These are phyloP conservation scores for Mycena sp. DNA, from an alignment of 1,284 basidiomycete species.

Conservation along the genomic window DNA sequence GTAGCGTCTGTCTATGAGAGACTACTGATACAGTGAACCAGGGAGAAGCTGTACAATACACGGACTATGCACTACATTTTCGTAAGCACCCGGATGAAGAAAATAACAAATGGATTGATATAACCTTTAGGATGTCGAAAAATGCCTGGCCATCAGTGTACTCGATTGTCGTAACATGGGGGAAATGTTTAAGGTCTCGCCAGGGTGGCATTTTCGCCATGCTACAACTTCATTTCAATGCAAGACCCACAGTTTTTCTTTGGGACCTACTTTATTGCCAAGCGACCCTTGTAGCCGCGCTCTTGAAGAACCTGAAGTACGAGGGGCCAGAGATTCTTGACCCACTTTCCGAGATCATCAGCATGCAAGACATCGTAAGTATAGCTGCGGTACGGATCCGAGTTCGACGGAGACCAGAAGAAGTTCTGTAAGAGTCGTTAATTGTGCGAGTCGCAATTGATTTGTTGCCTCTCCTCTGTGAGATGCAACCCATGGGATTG, in stretches of 20 bases:
- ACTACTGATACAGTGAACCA: slow-evolving; percentile 5
- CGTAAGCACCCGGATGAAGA: neutral
- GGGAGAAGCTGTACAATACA: slow-evolving; percentile 7
- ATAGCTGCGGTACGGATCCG: slow-evolving; percentile 1
- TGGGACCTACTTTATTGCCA: too few relatives aligned
- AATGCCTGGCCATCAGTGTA: neutral
- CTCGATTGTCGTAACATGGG: neutral
- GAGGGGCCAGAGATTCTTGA: neutral
- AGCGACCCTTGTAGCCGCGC: too few relatives aligned
- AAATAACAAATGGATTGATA: neutral
- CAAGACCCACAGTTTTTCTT: too few relatives aligned
- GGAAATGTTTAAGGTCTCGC: neutral
- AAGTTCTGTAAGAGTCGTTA: slow-evolving; percentile 11
- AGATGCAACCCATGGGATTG: slow-evolving; percentile 35
- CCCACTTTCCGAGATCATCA: slow-evolving; percentile 5
- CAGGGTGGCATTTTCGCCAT: neutral
- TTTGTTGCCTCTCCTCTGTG: slow-evolving; percentile 27
- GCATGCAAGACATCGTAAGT: slow-evolving; percentile 3
- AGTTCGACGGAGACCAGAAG: slow-evolving; percentile 24
- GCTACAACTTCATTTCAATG: neutral
- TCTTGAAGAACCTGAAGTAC: too few relatives aligned
- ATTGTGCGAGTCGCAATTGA: neutral
- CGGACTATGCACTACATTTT: neutral
- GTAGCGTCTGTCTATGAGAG: too few relatives aligned
- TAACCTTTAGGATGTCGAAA: neutral